phyloP scores from a whole-genome alignment of 768 basidiomycete species.

The Melanogaster broomeanus region DNA sequence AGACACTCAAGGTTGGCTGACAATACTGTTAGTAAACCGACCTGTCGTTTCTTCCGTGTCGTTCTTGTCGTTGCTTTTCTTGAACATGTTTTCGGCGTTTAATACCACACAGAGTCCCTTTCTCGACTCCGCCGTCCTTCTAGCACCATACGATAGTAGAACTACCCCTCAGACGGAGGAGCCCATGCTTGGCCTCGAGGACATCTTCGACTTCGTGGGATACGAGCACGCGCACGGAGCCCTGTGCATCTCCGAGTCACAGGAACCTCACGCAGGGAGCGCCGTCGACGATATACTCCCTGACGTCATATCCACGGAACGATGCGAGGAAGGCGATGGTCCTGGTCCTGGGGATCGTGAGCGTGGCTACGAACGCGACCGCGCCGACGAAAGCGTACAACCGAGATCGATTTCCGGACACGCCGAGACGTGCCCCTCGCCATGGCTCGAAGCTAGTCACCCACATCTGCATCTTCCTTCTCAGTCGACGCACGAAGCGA shows the following conservation, averaged over 20 bases:
- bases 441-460: background rate
- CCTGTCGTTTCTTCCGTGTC: no score
- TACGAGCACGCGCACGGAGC: conserved; percentile 28
- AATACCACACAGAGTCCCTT: background rate
- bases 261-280: conserved; percentile 1
- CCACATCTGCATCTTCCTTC: background rate
- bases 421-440: background rate
- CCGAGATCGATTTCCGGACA: background rate
- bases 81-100: no score
- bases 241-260: conserved; percentile 19
- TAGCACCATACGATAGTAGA: background rate
- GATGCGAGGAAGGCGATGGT: conserved; percentile 5
- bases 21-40: no score
- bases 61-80: no score
- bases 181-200: conserved; percentile 21
- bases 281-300: conserved; percentile 22
- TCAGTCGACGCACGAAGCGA: background rate
- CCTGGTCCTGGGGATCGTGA: background rate
- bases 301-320: conserved; percentile 1
- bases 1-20: conserved; percentile 17
- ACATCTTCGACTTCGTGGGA: conserved; percentile 31
- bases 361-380: background rate
- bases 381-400: background rate
- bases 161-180: background rate
- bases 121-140: background rate